Evolutionary conservation across 768 basidiomycete genomes (phyloP).

Genomic region (Hericium erinaceus): DNA sequence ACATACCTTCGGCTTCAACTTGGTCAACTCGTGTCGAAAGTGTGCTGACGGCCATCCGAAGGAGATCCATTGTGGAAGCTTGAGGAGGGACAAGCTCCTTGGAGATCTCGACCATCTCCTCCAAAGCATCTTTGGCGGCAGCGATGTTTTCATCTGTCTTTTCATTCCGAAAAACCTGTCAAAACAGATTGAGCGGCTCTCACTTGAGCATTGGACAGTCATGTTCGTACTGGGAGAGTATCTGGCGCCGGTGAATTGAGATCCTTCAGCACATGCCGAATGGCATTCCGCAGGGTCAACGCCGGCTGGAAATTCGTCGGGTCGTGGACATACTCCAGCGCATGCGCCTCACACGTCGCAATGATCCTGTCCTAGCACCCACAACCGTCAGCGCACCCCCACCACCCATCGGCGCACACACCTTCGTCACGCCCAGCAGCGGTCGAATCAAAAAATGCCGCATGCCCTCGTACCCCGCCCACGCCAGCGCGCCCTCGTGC

Average conservation of each 20-base stretch:
- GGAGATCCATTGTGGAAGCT: no score
- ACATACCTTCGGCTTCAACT: no score
- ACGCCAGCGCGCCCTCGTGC: slow-evolving; percentile 25
- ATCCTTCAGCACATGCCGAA: slow-evolving; percentile 39
- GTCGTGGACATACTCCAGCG: slow-evolving; percentile 55
- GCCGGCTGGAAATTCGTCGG: slow-evolving; percentile 67
- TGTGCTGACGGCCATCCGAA: no score
- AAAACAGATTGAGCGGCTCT: slow-evolving; percentile 3
- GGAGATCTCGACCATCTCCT: no score
- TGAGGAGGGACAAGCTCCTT: no score
- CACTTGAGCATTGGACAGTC: background rate
- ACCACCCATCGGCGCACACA: slow-evolving; percentile 18
- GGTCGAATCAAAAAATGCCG: slow-evolving; percentile 64
- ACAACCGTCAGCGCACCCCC: background rate
- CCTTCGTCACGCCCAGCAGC: slow-evolving; percentile 60
- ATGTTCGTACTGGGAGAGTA: background rate
- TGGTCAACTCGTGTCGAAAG: no score
- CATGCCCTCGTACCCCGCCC: slow-evolving; percentile 50
- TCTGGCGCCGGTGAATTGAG: slow-evolving; percentile 11
- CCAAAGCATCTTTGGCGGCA: no score
- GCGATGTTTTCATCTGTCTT: no score
- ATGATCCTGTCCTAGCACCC: slow-evolving; percentile 59
- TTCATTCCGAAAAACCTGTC: no score
- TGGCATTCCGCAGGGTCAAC: slow-evolving; percentile 62
- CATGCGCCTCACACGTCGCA: slow-evolving; percentile 61